These are phyloP conservation scores for Gaeumannomyces tritici DNA, from an alignment of 2,329 filamentous ascomycete genomes.

Conservation along the genomic window DNA sequence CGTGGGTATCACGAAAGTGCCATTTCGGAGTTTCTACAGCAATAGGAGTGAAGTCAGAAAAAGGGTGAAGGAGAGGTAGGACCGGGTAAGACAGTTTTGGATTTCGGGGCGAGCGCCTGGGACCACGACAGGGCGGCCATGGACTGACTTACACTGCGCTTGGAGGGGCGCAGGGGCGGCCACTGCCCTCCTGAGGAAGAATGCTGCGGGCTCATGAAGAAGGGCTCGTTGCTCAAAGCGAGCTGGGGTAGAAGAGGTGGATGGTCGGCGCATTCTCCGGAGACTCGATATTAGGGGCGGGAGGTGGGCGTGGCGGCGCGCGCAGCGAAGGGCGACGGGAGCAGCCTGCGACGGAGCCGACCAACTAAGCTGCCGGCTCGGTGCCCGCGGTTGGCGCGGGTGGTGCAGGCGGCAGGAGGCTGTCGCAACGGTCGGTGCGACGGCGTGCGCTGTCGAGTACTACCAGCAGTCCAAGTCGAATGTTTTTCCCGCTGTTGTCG, in stretches of 20 bases:
- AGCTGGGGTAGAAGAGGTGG: background rate
- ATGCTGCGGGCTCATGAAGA: slow-evolving; percentile 20
- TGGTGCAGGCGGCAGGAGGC: background rate
- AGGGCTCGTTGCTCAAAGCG: background rate
- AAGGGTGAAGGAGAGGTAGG: background rate
- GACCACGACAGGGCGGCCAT: background rate
- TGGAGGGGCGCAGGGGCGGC: slow-evolving; percentile 33
- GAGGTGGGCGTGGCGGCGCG: background rate
- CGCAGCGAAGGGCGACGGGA: too few species aligned
- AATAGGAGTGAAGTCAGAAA: slow-evolving; percentile 2
- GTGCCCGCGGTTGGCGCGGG: background rate
- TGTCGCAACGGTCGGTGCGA: background rate
- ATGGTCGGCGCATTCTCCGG: background rate
- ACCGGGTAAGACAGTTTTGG: background rate
- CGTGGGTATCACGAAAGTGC: slow-evolving; percentile 75
- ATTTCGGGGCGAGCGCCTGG: background rate
- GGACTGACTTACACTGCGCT: slow-evolving; percentile 30
- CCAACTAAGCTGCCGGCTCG: background rate
- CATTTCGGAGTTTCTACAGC: slow-evolving; percentile 64
- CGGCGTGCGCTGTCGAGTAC: background rate
- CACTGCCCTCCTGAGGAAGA: slow-evolving; percentile 19
- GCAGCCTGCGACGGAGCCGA: background rate
- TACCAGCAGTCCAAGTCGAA: background rate
- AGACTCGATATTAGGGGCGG: background rate
- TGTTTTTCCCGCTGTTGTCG: background rate